Conservation (phyloP, 1,284 basidiomycete species). For the Trametes versicolor region DNA sequence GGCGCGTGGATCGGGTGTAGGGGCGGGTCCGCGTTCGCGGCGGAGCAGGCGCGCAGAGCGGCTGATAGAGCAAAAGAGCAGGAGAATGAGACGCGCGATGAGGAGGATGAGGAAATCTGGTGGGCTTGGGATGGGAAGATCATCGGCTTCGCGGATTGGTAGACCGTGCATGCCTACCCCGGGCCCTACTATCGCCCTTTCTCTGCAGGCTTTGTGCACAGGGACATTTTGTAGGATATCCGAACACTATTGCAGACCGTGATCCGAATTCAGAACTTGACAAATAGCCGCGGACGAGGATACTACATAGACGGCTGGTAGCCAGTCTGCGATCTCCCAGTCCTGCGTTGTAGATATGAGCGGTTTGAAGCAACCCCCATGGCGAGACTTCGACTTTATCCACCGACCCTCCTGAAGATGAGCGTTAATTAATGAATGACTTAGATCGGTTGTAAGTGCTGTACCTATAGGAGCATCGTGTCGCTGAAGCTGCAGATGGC, state of each 20-base stretch:
- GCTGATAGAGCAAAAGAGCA: not conserved
- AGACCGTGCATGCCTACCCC: not conserved
- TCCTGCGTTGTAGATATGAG: too few relatives aligned
- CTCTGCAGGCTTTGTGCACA: too few relatives aligned
- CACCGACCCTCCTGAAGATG: not conserved
- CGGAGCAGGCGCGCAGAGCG: slow-evolving; percentile 21
- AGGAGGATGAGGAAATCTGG: slow-evolving; percentile 82
- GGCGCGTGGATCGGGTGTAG: slow-evolving; percentile 65
- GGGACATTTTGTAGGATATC: not conserved
- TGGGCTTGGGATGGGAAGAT: slow-evolving; percentile 83
- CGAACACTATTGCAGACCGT: not conserved
- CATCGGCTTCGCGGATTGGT: slow-evolving; percentile 77
- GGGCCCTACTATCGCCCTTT: too few relatives aligned
- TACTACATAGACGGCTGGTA: too few relatives aligned
- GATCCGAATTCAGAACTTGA: too few relatives aligned
- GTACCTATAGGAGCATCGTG: too few relatives aligned
- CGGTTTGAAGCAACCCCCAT: not conserved
- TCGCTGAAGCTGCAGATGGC: too few relatives aligned
- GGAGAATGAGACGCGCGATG: slow-evolving; percentile 39
- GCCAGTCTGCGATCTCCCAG: too few relatives aligned
- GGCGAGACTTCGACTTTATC: not conserved
- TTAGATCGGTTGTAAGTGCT: not conserved
- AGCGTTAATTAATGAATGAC: too few relatives aligned
- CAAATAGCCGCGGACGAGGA: too few relatives aligned
- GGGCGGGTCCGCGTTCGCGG: slow-evolving; percentile 28